Evolutionary conservation across 148 eudicot genomes (phyloP).

Genomic region (Amaranthus hypochondriacus): DNA sequence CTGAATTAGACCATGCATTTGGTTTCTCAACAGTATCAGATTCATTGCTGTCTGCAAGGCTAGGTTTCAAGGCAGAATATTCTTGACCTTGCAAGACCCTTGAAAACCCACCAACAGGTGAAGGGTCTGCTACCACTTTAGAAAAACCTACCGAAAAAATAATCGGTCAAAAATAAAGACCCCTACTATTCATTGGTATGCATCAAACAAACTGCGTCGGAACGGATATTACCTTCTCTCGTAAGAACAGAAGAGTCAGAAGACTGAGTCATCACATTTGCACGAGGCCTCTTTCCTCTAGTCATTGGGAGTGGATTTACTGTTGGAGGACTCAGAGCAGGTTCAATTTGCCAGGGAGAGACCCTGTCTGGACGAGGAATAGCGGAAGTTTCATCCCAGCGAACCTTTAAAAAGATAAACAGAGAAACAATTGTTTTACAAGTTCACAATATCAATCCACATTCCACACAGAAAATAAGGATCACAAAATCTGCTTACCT

Average conservation of each 20-base stretch:
- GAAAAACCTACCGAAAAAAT: slow-evolving; percentile 41
- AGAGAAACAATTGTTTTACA: background rate
- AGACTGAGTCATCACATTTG: slow-evolving; percentile 56
- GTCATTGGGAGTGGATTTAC: slow-evolving; percentile 78
- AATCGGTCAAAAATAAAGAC: slow-evolving; percentile 6
- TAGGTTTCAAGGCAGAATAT: slow-evolving; percentile 52
- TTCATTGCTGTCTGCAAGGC: slow-evolving; percentile 64
- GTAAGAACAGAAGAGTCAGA: slow-evolving; percentile 73
- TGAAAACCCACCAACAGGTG: slow-evolving; percentile 51
- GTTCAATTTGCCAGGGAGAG: slow-evolving; percentile 96
- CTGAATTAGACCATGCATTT: slow-evolving; percentile 38
- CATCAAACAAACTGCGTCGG: background rate
- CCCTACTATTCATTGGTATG: background rate
- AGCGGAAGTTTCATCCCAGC: slow-evolving; percentile 94
- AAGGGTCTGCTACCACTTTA: slow-evolving; percentile 56
- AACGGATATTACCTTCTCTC: slow-evolving; percentile 62
- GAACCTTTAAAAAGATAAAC: slow-evolving; percentile 45
- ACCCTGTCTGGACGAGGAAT: slow-evolving; percentile 90
- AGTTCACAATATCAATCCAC: background rate
- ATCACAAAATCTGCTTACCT: slow-evolving; percentile 37
- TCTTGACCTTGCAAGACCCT: slow-evolving; percentile 98
- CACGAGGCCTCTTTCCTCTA: slow-evolving; percentile 80
- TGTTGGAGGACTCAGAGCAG: slow-evolving; percentile 67
- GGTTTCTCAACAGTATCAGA: slow-evolving; percentile 65
- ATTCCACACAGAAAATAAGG: background rate